Conservation (phyloP, 2,329 filamentous ascomycete genomes). For the Pyrenophora graminea region DNA sequence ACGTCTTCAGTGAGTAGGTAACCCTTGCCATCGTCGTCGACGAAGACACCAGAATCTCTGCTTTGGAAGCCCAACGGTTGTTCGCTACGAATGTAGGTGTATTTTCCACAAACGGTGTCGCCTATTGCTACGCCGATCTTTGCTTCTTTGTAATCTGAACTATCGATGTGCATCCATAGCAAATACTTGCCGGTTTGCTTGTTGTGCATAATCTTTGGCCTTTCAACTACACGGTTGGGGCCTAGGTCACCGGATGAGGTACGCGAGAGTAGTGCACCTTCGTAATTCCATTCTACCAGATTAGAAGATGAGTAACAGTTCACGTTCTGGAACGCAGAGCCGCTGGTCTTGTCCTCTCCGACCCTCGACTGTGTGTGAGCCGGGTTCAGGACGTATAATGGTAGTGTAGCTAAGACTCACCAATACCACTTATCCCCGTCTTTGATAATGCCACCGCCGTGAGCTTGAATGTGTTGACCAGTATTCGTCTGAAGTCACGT, state of each 20-base stretch:
- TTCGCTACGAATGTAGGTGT: slow-evolving; percentile 55
- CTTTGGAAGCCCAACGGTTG: slow-evolving; percentile 57
- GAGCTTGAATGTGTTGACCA: slow-evolving; percentile 66
- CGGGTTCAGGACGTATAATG: too few species aligned
- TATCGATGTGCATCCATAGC: slow-evolving; percentile 72
- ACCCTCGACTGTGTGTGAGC: slow-evolving; percentile 50
- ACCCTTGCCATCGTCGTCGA: slow-evolving; percentile 64
- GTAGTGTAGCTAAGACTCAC: slow-evolving; percentile 14
- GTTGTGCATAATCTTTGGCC: slow-evolving; percentile 72
- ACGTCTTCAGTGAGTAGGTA: slow-evolving; percentile 69
- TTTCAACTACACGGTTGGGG: slow-evolving; percentile 65
- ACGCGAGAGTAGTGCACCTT: slow-evolving; percentile 61
- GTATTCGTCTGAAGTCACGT: slow-evolving; percentile 41
- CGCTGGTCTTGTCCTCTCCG: slow-evolving; percentile 70
- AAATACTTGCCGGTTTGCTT: slow-evolving; percentile 67
- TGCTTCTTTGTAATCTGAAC: slow-evolving; percentile 64
- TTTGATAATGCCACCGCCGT: slow-evolving; percentile 67
- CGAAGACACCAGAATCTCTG: slow-evolving; percentile 64
- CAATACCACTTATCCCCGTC: slow-evolving; percentile 64
- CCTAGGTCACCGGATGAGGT: slow-evolving; percentile 62
- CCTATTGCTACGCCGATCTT: slow-evolving; percentile 67
- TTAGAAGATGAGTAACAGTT: slow-evolving; percentile 70
- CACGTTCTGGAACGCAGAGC: slow-evolving; percentile 64
- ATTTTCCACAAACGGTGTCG: slow-evolving; percentile 63
- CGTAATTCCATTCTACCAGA: slow-evolving; percentile 67